A percentile compares a stretch with the other conserved stretches of the same genome.
Conservation (phyloP, 1,284 basidiomycete genomes). For the Naganishia sp. region DNA sequence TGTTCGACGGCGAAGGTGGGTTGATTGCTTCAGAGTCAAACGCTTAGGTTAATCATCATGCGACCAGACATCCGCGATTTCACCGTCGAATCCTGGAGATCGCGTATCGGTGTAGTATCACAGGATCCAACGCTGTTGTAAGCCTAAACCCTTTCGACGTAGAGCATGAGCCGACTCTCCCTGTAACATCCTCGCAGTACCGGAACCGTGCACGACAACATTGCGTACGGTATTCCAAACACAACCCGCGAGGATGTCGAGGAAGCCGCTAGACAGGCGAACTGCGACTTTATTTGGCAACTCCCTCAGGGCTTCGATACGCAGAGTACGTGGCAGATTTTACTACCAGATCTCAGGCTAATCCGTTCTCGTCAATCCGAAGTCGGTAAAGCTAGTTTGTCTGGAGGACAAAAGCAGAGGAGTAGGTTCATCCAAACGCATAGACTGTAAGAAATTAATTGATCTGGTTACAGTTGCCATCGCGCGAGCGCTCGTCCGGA, state of each 20-base stretch:
- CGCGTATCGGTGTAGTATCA: conserved; percentile 82
- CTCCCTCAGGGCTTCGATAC: conserved; percentile 85
- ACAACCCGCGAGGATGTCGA: conserved; percentile 82
- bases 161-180: not conserved
- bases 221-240: conserved; percentile 77
- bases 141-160: not conserved
- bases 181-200: conserved; percentile 49
- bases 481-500: conserved; percentile 56
- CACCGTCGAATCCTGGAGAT: conserved; percentile 78
- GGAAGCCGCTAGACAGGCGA: conserved; percentile 81
- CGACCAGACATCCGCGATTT: conserved; percentile 75
- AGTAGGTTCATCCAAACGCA: conserved; percentile 24
- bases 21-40: not conserved
- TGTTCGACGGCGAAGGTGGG: conserved; percentile 80
- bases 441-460: not conserved
- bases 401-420: conserved; percentile 58
- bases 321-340: conserved; percentile 57
- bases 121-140: conserved; percentile 59
- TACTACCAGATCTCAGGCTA: conserved; percentile 20
- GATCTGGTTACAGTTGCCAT: conserved; percentile 50
- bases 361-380: not conserved
- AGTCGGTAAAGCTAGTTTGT: conserved; percentile 53
- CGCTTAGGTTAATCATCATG: not conserved
- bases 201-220: conserved; percentile 89
- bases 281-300: conserved; percentile 93